Percentiles rank a stretch among this genome's conserved stretches.
These are phyloP conservation scores for Trypanosoma brucei DNA, from an alignment of 208 protist species.

Conservation along the genomic window DNA sequence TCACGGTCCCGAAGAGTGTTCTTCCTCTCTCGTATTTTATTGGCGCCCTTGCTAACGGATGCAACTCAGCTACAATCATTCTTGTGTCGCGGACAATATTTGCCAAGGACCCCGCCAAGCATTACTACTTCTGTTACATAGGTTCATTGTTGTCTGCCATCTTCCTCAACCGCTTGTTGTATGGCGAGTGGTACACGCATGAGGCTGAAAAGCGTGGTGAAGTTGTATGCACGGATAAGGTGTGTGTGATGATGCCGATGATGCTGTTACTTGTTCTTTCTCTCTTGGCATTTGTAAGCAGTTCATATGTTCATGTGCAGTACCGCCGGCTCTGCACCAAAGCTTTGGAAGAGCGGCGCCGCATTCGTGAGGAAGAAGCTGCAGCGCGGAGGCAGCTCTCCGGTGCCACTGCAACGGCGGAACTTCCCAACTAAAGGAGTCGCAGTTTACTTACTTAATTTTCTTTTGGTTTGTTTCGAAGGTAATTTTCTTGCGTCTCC, in stretches of 20 bases:
- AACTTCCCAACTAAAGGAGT: too few species aligned
- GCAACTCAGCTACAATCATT: slow-evolving; percentile 40
- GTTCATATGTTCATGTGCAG: slow-evolving; percentile 44
- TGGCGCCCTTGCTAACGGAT: slow-evolving; percentile 64
- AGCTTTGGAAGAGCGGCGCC: slow-evolving; percentile 39
- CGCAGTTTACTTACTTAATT: too few species aligned
- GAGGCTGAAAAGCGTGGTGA: slow-evolving; percentile 36
- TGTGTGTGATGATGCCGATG: slow-evolving; percentile 65
- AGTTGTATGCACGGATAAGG: slow-evolving; percentile 45
- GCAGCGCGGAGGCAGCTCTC: too few species aligned
- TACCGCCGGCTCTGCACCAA: slow-evolving; percentile 33
- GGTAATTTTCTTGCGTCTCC: too few species aligned
- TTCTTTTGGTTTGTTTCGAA: too few species aligned
- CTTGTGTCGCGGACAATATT: slow-evolving; percentile 68
- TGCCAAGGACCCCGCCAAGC: slow-evolving; percentile 62
- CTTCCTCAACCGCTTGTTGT: slow-evolving; percentile 59
- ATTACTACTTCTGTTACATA: slow-evolving; percentile 73
- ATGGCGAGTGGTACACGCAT: slow-evolving; percentile 61
- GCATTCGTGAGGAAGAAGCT: slow-evolving; percentile 2
- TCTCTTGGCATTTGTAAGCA: slow-evolving; percentile 33
- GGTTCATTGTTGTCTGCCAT: slow-evolving; percentile 34
- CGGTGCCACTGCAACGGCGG: too few species aligned
- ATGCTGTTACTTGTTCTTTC: slow-evolving; percentile 39
- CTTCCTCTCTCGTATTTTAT: slow-evolving; percentile 50
- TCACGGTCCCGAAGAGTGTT: slow-evolving; percentile 27